Evolutionary conservation across 2,329 filamentous ascomycete species (phyloP), one percentile per base, ranked within the genome.

Genomic region (Orbilia javanica): DNA sequence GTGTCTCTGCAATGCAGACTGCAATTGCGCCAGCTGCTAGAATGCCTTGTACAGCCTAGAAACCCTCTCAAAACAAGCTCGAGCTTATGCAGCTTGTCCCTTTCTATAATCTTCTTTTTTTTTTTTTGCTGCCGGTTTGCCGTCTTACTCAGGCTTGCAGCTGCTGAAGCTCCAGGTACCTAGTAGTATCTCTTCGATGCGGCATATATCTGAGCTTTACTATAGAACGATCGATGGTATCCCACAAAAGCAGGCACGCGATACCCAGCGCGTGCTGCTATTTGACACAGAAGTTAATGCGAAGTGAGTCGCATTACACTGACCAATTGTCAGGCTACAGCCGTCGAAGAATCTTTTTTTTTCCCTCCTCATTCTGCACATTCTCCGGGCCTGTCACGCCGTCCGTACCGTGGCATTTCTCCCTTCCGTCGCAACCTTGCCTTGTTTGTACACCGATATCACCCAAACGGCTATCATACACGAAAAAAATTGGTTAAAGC

Each of bases 71-170:
- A 63, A 71, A 44, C 46, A 29, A 53, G 71, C 71, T 75, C 71
- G 64, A 63, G 63, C 71, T 75, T 69, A 75, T 69, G 71, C 71
- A 48, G 22, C 20, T 34, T 62, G 44, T 46, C 60, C 60, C 55
- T n/a, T 57, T 42, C 52, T 13, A 57, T 36, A 57, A 57, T 36
- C 20, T 60, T 60, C 55, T 63, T 52, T 18, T 46, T 57, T 60
- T 60, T 34, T 63, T 52, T 18, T 46, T 57, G 69, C 68, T 71
- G 55, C 68, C 68, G 57, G 44, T 64, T 64, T 65, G 25, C 69
- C 69, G 69, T 65, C 69, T 73, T 73, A 73, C 69, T 73, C 69
- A 73, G 46, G 57, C 60, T 34, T 73, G 69, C 69, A 73, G 69
- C 60, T 55, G 25, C 34, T 36, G 29, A 48, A 57, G 48, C 25